Percentiles rank a stretch among this genome's conserved stretches.
Evolutionary conservation across 2,329 filamentous ascomycete genomes (phyloP).

Genomic region (Alternaria hordeiaustralica): DNA sequence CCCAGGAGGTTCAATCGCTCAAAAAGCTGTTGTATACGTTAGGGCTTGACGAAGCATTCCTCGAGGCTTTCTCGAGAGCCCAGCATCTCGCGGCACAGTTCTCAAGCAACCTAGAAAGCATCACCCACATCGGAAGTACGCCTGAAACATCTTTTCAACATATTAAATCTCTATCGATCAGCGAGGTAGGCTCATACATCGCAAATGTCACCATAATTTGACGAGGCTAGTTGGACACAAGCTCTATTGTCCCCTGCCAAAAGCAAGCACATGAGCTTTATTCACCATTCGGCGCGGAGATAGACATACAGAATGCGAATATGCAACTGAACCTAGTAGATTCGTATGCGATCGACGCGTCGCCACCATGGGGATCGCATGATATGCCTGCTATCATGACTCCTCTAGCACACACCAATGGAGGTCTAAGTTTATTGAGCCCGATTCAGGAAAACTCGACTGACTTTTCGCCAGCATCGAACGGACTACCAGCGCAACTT

Average conservation of each 20-base stretch:
- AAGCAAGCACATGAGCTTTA: not conserved
- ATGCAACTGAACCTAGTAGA: not conserved
- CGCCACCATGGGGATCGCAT: not conserved
- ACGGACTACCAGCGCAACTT: not conserved
- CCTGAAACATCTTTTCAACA: not conserved
- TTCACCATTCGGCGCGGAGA: not conserved
- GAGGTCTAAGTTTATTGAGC: not conserved
- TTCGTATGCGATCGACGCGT: not conserved
- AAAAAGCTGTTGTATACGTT: not conserved
- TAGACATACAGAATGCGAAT: not conserved
- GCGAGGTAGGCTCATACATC: not conserved
- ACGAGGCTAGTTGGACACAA: not conserved
- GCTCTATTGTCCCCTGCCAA: not conserved
- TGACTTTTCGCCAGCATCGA: not conserved
- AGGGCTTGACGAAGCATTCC: not conserved
- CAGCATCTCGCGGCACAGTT: not conserved
- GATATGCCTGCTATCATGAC: not conserved
- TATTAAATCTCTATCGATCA: not conserved
- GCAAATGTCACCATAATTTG: not conserved
- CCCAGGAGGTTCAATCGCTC: not conserved
- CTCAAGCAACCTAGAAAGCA: not conserved
- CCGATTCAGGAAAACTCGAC: not conserved
- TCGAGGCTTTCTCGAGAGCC: not conserved
- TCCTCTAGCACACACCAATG: not conserved
- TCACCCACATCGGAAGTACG: not conserved